Percentiles rank a stretch among this genome's conserved stretches.
Evolutionary conservation across 2,329 filamentous ascomycete species (phyloP).

Genomic region (Pseudocercospora vitis): DNA sequence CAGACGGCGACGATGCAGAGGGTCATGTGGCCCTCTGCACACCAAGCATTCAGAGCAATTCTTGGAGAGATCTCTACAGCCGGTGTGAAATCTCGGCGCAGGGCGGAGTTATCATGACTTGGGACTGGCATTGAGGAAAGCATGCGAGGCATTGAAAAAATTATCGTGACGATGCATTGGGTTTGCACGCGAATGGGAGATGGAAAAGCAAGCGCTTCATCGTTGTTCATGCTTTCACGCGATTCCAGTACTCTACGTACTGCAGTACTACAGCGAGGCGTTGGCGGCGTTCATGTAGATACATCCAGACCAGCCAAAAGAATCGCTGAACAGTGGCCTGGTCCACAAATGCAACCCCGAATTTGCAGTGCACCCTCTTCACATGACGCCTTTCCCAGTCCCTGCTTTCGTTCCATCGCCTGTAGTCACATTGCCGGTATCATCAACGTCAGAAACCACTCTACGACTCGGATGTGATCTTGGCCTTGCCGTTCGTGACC

Average conservation of each 20-base stretch:
- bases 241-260: constrained; percentile 28
- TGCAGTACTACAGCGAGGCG: constrained; percentile 34
- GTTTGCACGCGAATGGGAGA: no score
- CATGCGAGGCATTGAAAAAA: no score
- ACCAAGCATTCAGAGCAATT: no score
- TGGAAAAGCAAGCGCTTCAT: constrained; percentile 3
- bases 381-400: constrained; percentile 21
- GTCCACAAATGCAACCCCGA: constrained; percentile 13
- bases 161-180: no score
- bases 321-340: constrained; percentile 10
- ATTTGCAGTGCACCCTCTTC: constrained; percentile 9
- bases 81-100: no score
- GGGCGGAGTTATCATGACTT: neutral
- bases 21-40: no score
- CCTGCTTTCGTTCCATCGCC: constrained; percentile 20
- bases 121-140: neutral
- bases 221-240: constrained; percentile 26
- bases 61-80: no score
- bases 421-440: constrained; percentile 22
- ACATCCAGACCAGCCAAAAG: constrained; percentile 3
- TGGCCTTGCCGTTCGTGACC: constrained; percentile 99
- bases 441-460: constrained; percentile 14
- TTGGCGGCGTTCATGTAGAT: constrained; percentile 31
- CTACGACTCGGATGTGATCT: constrained; percentile 89
- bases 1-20: no score